Evolutionary conservation across 768 basidiomycete genomes (phyloP).

Genomic region (Boletellus sp.): DNA sequence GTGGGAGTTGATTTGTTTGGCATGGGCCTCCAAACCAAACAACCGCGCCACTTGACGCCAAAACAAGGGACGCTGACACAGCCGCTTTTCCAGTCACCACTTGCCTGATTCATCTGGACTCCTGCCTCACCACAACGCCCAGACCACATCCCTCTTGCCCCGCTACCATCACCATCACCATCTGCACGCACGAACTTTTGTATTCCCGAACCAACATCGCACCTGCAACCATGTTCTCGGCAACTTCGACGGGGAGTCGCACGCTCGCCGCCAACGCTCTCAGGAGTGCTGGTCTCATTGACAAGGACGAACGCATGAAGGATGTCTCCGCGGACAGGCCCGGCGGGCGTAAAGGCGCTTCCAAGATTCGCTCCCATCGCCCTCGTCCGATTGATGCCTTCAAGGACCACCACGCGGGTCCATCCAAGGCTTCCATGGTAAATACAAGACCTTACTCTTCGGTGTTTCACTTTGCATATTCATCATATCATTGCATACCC

Average conservation of each 20-base stretch:
- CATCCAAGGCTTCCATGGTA: constrained; percentile 58
- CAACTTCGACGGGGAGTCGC: constrained; percentile 55
- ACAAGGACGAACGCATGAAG: constrained; percentile 72
- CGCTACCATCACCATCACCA: constrained; percentile 14
- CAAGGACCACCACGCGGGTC: constrained; percentile 45
- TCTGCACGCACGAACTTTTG: not conserved
- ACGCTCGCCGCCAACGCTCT: constrained; percentile 59
- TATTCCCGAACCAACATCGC: not conserved
- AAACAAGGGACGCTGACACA: constrained; percentile 26
- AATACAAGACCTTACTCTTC: constrained; percentile 47
- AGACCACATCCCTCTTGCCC: constrained; percentile 13
- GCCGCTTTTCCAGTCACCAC: constrained; percentile 13
- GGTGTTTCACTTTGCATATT: constrained; percentile 23
- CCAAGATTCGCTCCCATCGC: constrained; percentile 59
- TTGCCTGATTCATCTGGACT: constrained; percentile 18
- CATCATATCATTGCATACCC: constrained; percentile 26
- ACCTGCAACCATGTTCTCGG: constrained; percentile 49
- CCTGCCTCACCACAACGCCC: constrained; percentile 3
- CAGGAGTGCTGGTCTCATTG: constrained; percentile 70
- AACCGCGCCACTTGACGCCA: constrained; percentile 17
- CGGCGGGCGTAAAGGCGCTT: constrained; percentile 67
- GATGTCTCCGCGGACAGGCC: constrained; percentile 61
- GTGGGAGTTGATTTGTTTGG: constrained; percentile 20
- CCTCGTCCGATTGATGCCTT: constrained; percentile 56
- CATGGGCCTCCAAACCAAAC: constrained; percentile 25